phyloP scores from a whole-genome alignment of 495 filamentous ascomycete genomes.

The Talaromyces proteolyticus region DNA sequence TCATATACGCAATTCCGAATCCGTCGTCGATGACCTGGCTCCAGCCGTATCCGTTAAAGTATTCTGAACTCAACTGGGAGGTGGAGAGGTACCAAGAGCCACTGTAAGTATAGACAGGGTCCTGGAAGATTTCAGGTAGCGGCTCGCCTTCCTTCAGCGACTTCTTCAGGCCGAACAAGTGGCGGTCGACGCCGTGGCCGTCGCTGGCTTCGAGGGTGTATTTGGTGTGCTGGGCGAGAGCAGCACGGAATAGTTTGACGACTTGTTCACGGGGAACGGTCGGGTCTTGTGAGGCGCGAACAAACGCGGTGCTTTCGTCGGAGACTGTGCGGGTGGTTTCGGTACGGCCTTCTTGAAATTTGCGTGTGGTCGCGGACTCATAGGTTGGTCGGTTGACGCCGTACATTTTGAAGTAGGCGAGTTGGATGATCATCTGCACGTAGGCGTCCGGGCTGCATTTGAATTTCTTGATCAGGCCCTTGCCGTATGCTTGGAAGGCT shows the following conservation, averaged over 20 bases:
- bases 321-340: slow-evolving; percentile 92
- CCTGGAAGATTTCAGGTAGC: slow-evolving; percentile 75
- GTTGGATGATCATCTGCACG: slow-evolving; percentile 97
- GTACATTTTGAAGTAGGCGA: slow-evolving; percentile 99
- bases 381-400: slow-evolving; percentile 97
- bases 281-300: slow-evolving; percentile 73
- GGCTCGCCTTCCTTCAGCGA: slow-evolving; percentile 76
- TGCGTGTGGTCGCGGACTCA: slow-evolving; percentile 90
- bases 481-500: slow-evolving; percentile 95
- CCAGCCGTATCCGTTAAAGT: slow-evolving; percentile 99
- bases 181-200: slow-evolving; percentile 90
- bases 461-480: slow-evolving; percentile 99
- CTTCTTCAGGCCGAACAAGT: slow-evolving; percentile 96
- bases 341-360: slow-evolving; percentile 93
- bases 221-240: slow-evolving; percentile 74
- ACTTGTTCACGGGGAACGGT: slow-evolving; percentile 53
- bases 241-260: slow-evolving; percentile 71
- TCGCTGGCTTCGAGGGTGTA: slow-evolving; percentile 87
- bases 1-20: slow-evolving; percentile 99
- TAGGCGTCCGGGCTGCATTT: slow-evolving; percentile 97
- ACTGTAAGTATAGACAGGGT: slow-evolving; percentile 81
- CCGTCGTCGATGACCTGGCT: slow-evolving; percentile 96
- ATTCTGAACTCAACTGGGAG: slow-evolving; percentile 88
- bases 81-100: slow-evolving; percentile 84
- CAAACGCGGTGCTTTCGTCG: slow-evolving; percentile 89